Percentiles rank a stretch among this genome's conserved stretches.
Evolutionary conservation across 2,329 filamentous ascomycete genomes (phyloP).

Genomic region (Botrytis fabae): DNA sequence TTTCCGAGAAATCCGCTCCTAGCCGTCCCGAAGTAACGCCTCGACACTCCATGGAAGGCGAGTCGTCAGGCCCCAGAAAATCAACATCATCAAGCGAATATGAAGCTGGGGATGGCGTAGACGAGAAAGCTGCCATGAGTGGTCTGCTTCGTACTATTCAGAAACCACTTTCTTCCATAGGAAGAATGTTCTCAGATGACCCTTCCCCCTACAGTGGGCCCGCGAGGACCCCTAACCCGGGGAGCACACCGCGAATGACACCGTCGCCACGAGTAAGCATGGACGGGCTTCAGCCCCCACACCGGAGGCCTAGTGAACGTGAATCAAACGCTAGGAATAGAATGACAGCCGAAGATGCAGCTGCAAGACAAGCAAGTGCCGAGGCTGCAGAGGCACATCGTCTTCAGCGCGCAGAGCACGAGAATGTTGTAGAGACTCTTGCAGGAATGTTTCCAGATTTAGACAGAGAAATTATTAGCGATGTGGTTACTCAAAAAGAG

Average conservation of each 20-base stretch:
- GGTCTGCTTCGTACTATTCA: slow-evolving; percentile 89
- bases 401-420: slow-evolving; percentile 80
- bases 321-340: slow-evolving; percentile 30
- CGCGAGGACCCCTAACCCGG: slow-evolving; percentile 48
- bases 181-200: slow-evolving; percentile 87
- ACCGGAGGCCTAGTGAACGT: slow-evolving; percentile 27
- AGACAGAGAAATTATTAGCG: slow-evolving; percentile 90
- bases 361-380: slow-evolving; percentile 84
- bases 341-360: slow-evolving; percentile 79
- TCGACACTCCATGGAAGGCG: slow-evolving; percentile 59
- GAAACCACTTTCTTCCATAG: slow-evolving; percentile 85
- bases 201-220: slow-evolving; percentile 40
- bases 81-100: slow-evolving; percentile 57
- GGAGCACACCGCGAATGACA: slow-evolving; percentile 43
- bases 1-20: slow-evolving; percentile 49
- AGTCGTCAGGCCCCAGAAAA: slow-evolving; percentile 56
- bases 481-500: slow-evolving; percentile 94
- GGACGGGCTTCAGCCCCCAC: slow-evolving; percentile 31
- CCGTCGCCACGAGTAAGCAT: slow-evolving; percentile 36
- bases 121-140: slow-evolving; percentile 79
- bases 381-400: slow-evolving; percentile 85
- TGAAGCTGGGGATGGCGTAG: slow-evolving; percentile 52
- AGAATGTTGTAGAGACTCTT: slow-evolving; percentile 88
- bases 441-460: slow-evolving; percentile 96
- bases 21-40: slow-evolving; percentile 59